Base-by-base conservation (phyloP, 2,329 filamentous ascomycete species). In the Aspergillus uvarum region DNA sequence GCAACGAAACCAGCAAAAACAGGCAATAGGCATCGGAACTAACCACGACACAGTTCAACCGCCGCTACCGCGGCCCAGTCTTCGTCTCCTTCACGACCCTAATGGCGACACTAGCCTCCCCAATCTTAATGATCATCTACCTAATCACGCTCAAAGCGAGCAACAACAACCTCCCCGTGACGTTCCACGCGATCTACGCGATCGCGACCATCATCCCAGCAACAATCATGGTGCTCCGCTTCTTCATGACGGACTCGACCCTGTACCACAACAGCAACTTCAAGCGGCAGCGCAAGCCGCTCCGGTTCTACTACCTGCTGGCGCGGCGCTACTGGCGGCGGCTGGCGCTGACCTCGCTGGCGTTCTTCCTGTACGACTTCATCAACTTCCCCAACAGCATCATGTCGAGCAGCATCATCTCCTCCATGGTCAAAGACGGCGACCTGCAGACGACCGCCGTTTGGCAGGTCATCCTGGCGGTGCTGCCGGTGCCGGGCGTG, bases 331-430 rank as follows among this genome's bases (percentile, higher is more conserved):
- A 74, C 56, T 68, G 67, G 65, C 63, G 66, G 52, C 65, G 65
- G 0, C 62, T 74, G 2, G 57, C 72, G 5, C 73, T 71, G 2
- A 76, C 71, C 2, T 74, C 72, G 2, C 51, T 69, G 3, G 73
- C 73, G 0, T 76, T 74, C 58, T 75, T 75, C 50, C 63, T 76
- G 0, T 76, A 76, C 56, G 74, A 76, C 48, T 76, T 76, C 24
- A 71, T 76, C 60, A 76, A 75, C 50, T 76, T 76, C 48, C 73
- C 73, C 0, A 76, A 76, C 44, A 71, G 67, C 26, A 74, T 76
- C 61, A 74, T 76, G 70, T 72, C 68, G 2, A 69, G 72, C 31
- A 69, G 67, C 5, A 76, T 76, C 44, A 71, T 75, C 49, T 64
- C 73, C 38, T 72, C 68, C 0, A 59, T 75, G 4, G 74, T 75